These are phyloP conservation scores for Dactylis glomerata DNA, from an alignment of 176 grass and related monocot species.

Conservation along the genomic window DNA sequence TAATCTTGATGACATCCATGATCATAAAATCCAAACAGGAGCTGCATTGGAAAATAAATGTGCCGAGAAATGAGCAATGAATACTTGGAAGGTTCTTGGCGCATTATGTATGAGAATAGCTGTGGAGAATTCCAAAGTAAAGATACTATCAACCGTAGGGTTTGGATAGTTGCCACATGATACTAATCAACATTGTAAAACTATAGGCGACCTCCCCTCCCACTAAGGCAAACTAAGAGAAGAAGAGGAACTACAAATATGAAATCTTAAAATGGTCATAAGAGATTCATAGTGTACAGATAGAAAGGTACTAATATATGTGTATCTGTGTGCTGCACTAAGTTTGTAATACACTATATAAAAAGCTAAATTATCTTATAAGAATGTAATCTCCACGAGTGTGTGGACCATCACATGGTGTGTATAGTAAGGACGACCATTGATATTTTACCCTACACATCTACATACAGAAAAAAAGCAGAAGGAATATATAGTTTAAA, in stretches of 20 bases:
- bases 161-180: neutral
- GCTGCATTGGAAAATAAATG: slow-evolving; percentile 38
- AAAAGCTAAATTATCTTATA: neutral
- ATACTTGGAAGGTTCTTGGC: neutral
- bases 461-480: neutral
- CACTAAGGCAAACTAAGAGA: neutral
- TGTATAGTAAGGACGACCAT: neutral
- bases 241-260: neutral
- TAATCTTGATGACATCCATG: slow-evolving; percentile 47
- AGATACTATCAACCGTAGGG: neutral
- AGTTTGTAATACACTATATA: neutral
- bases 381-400: neutral
- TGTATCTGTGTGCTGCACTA: neutral
- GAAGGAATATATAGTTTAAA: neutral
- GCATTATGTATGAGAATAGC: neutral
- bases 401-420: neutral
- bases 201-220: neutral
- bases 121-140: neutral
- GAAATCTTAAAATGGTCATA: neutral
- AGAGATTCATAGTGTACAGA: neutral
- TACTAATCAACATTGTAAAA: neutral
- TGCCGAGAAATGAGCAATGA: neutral
- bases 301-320: neutral
- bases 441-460: neutral
- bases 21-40: slow-evolving; percentile 96